Base-by-base conservation (phyloP, 768 basidiomycete species). In the Russula earlei region DNA sequence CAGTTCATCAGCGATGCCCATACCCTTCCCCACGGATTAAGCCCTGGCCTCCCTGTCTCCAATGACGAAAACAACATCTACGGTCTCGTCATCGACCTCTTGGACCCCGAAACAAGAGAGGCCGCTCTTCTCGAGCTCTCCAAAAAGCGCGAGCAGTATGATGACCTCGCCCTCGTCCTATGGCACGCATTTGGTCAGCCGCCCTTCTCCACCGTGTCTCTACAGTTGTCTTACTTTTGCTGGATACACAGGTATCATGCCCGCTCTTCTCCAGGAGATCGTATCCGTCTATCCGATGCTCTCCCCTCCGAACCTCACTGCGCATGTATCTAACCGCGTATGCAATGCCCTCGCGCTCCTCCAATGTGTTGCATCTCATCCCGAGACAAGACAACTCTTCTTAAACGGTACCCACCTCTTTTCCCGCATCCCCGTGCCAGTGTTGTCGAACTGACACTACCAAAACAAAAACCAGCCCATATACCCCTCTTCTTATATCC, bases 81-180 rank as follows among this genome's bases (percentile, higher is more conserved):
- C 70, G 75, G 77, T 11, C 78, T 98, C 50, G 93, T 98, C 57
- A 83, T 92, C 62, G 90, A 95, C 55, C 73, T 95, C 25, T 78
- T 88, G 76, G 85, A 91, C 65, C 83, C 86, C 1, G 79, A 75
- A 53, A 81, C 85, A n/a, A 79, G 95, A 59, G 96, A 99, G 67
- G 78, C 77, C 2, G 95, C 96, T 2, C 74, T 99, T 47, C 77
- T 98, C 52, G 96, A 99, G 72, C 76, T 99, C 65, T 95, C 91
- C 74, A 98, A 99, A 79, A 98, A 97, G 76, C 77, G 96, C 60
- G 96, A 98, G 72, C 94, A 98, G 71, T 98, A 95, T 67, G 96
- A 99, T 68, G 94, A 99, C 71, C 82, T 99, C 44, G 96, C 96
- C 2, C 79, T 98, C 41, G 90, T 99, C 24, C 77, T 99, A 7